These are phyloP conservation scores for Starmerella scarabaei DNA, from an alignment of 805 yeast species.

Conservation along the genomic window DNA sequence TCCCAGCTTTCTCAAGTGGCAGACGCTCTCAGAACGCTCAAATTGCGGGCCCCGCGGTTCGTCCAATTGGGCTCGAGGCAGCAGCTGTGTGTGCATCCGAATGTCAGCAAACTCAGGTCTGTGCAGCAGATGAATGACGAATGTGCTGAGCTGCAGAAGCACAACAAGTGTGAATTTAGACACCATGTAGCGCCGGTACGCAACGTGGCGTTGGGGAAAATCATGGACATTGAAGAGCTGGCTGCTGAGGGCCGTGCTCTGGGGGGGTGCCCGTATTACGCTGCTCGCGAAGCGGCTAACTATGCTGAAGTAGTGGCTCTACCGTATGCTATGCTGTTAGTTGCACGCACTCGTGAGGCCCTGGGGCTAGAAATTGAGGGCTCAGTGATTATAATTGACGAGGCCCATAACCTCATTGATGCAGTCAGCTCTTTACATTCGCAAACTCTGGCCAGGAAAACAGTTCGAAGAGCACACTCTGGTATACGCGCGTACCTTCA, in stretches of 20 bases:
- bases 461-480: constrained; percentile 34
- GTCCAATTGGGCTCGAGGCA: constrained; percentile 71
- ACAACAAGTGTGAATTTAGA: constrained; percentile 32
- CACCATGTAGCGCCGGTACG: constrained; percentile 27
- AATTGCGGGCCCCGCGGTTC: constrained; percentile 55
- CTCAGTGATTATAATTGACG: constrained; percentile 71
- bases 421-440: constrained; percentile 62
- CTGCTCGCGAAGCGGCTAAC: constrained; percentile 43
- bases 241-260: constrained; percentile 43
- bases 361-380: constrained; percentile 47
- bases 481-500: constrained; percentile 44
- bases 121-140: constrained; percentile 59
- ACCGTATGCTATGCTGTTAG: constrained; percentile 71
- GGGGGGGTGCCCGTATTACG: constrained; percentile 71
- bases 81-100: constrained; percentile 67
- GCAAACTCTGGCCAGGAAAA: constrained; percentile 38
- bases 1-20: constrained; percentile 77
- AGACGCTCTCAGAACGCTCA: constrained; percentile 49
- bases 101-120: constrained; percentile 39
- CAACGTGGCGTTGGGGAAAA: constrained; percentile 39
- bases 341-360: constrained; percentile 44
- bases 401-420: constrained; percentile 81
- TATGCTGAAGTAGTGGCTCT: constrained; percentile 64
- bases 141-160: constrained; percentile 56
- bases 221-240: constrained; percentile 73